phyloP scores from a whole-genome alignment of 2,329 filamentous ascomycete genomes.

The Talaromyces sp. region DNA sequence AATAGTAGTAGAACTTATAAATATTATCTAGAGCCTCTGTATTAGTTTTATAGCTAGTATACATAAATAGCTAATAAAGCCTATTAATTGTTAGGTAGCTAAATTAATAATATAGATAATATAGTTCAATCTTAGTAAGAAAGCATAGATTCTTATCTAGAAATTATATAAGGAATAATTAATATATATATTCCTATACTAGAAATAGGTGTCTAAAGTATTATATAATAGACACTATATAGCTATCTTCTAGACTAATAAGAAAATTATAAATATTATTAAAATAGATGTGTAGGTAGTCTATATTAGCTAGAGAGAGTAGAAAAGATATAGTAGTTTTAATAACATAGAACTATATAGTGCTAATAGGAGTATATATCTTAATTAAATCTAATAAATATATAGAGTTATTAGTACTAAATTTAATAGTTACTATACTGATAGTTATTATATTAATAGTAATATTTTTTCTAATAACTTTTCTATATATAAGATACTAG shows the following conservation, averaged over 20 bases:
- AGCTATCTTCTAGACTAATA: neutral
- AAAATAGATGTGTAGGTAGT: neutral
- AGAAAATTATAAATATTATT: neutral
- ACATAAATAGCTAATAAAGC: neutral
- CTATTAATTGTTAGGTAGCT: neutral
- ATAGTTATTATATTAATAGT: neutral
- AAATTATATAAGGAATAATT: neutral
- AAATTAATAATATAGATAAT: neutral
- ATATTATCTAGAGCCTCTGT: neutral
- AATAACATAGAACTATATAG: neutral
- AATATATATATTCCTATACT: neutral
- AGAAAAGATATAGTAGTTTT: neutral
- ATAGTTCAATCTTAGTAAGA: neutral
- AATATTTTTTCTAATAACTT: neutral
- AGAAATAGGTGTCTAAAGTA: neutral
- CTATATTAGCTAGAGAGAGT: neutral
- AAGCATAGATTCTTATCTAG: neutral
- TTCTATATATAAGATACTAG: neutral
- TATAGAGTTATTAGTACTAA: neutral
- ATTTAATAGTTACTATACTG: neutral
- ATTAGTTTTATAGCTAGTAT: neutral
- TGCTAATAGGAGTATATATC: neutral
- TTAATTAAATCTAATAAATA: neutral
- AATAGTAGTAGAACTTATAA: neutral
- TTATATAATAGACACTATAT: neutral